Base-by-base conservation (phyloP, 371 early-diverging fungal genomes). In the Mucor plumbeus region DNA sequence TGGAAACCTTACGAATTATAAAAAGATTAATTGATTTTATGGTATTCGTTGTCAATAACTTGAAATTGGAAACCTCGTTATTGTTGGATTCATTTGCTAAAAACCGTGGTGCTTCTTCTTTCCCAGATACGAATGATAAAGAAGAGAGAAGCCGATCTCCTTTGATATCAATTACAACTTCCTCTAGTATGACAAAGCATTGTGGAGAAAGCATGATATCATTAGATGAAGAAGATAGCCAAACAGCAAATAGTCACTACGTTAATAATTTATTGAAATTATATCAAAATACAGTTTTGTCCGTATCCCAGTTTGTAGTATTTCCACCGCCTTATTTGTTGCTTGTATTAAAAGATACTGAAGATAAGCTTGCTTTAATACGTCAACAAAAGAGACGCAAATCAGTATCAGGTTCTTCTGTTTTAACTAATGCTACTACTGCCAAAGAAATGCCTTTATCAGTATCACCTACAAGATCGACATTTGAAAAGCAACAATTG, bases 321-420 rank as follows among this genome's bases (percentile, higher is more conserved):
- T 93, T 94, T 60, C 91, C 94, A 6, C 90, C 91, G 6, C 98
- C 98, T 3, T 95, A 92, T 73, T 69, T 94, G 14, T 75, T 97
- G 50, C 76, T 81, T 13, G 76, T 83, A 31, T 80, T 94, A 73
- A 87, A 88, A 31, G 85, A 89, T 11, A 89, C 87, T 7, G 93
- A 91, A 21, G 78, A 76, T 39, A 82, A 74, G 31, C 40, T 82
- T n/a, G 68, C 72, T 6, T 15, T 54, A 10, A 48, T 79, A 5
- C 63, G 68, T 15, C 60, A 70, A 9, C 43, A 62, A 34, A 67
- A 57, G 35, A 72, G 61, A 15, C 72, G 61, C 15, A 72, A 72
- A 21, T 72, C 69, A 0, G 13, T 61, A 3, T 70, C 71, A 4
- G 59, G 58, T 4, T 57, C 66, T 5, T 71, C 67, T 7, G 54